Evolutionary conservation across 179 eudicot genomes (phyloP).

Genomic region (Pouteria campechiana): DNA sequence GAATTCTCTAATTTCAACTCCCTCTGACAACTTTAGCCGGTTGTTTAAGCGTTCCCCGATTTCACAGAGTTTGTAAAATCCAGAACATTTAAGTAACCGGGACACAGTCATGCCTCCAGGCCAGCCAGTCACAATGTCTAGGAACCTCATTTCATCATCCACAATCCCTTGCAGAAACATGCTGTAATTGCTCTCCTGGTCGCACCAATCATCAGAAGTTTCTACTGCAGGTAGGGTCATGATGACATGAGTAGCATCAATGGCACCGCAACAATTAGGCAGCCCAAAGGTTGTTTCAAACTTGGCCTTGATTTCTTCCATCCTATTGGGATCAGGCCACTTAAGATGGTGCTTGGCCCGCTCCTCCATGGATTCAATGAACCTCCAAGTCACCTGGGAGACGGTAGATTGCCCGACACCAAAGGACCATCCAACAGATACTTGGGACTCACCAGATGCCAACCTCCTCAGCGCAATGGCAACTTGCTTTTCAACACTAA

Average conservation of each 20-base stretch:
- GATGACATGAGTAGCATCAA: constrained; percentile 71
- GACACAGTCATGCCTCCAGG: constrained; percentile 83
- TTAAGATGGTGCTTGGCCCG: constrained; percentile 81
- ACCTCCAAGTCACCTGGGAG: constrained; percentile 94
- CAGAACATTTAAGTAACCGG: constrained; percentile 55
- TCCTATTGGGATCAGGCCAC: constrained; percentile 53
- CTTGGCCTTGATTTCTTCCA: constrained; percentile 50
- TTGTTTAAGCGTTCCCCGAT: constrained; percentile 49
- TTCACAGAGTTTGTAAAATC: constrained; percentile 69
- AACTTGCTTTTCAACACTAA: constrained; percentile 97
- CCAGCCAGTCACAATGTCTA: constrained; percentile 92
- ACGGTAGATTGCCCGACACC: constrained; percentile 99
- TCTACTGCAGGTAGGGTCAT: constrained; percentile 94
- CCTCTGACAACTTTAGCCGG: constrained; percentile 10
- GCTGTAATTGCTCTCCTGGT: constrained; percentile 67
- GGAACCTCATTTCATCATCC: constrained; percentile 70
- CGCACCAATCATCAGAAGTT: constrained; percentile 94
- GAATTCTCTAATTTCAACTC: constrained; percentile 48
- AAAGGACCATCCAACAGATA: constrained; percentile 81
- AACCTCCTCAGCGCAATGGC: constrained; percentile 83
- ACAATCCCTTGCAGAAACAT: constrained; percentile 86
- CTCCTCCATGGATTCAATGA: constrained; percentile 73
- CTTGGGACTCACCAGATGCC: constrained; percentile 96
- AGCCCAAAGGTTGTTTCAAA: constrained; percentile 50
- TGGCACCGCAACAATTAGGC: constrained; percentile 90